A percentile compares a stretch with the other conserved stretches of the same genome.
These are phyloP conservation scores for Candida sakaeoensis DNA, from an alignment of 805 yeast species.

Conservation along the genomic window DNA sequence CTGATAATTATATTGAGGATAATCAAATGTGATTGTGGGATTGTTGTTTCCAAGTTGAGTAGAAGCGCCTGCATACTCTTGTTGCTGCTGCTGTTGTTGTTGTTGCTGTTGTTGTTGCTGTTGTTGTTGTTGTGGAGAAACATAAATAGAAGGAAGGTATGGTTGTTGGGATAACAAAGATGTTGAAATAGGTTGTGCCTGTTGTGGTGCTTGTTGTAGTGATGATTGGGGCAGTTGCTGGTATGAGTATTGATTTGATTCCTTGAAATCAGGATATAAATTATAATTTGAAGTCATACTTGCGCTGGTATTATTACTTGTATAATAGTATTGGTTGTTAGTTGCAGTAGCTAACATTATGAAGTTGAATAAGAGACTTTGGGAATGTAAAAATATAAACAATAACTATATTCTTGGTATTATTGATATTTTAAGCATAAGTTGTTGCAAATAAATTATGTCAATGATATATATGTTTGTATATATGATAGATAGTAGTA, in stretches of 20 bases:
- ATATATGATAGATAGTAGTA: not conserved
- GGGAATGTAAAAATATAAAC: not conserved
- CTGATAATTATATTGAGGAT: conserved; percentile 5
- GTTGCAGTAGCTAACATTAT: not conserved
- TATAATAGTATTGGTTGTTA: not conserved
- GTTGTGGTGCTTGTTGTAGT: conserved; percentile 1
- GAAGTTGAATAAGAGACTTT: no score
- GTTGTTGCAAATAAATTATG: not conserved
- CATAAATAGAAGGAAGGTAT: conserved; percentile 9
- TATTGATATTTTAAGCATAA: conserved; percentile 4
- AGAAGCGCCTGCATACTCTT: not conserved
- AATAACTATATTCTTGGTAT: not conserved
- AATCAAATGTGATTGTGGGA: conserved; percentile 2
- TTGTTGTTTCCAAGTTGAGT: no score
- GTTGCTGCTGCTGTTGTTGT: conserved; percentile 7
- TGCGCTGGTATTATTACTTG: not conserved
- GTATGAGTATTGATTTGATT: not conserved
- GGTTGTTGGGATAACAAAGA: not conserved
- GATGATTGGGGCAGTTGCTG: conserved; percentile 2
- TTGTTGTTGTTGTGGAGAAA: conserved; percentile 5
- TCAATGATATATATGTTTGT: not conserved
- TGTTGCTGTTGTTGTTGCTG: conserved; percentile 8
- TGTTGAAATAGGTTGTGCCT: conserved; percentile 7
- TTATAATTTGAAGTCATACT: not conserved
- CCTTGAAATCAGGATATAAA: conserved; percentile 1